These are phyloP conservation scores for Phytophthora sansomeana DNA, from an alignment of 352 stramenopile genomes.

Conservation along the genomic window DNA sequence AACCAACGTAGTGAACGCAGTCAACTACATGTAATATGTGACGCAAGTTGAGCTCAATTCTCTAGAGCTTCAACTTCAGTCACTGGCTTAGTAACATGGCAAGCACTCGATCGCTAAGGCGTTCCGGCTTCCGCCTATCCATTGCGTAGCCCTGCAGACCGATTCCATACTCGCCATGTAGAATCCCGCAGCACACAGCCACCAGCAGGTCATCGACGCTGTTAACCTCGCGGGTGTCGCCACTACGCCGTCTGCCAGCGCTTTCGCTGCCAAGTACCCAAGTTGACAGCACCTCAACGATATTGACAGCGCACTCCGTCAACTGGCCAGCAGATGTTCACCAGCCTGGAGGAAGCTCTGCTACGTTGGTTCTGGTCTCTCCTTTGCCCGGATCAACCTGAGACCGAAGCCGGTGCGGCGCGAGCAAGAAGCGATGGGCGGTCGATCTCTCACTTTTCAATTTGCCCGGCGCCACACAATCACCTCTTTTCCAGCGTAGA, in stretches of 20 bases:
- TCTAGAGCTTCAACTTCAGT: background rate
- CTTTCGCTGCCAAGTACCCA: background rate
- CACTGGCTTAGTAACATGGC: background rate
- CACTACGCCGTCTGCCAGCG: background rate
- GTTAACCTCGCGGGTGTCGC: background rate
- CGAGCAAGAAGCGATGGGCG: background rate
- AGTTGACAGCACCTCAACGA: slow-evolving; percentile 25
- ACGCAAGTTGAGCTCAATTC: background rate
- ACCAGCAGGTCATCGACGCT: slow-evolving; percentile 12
- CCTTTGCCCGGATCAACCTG: too few relatives aligned
- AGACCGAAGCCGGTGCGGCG: slow-evolving; percentile 12
- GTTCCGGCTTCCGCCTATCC: slow-evolving; percentile 10
- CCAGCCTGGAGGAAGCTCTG: slow-evolving; percentile 8
- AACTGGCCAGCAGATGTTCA: slow-evolving; percentile 30
- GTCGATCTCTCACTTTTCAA: slow-evolving; percentile 30
- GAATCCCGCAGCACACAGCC: slow-evolving; percentile 13
- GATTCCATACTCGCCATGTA: slow-evolving; percentile 11
- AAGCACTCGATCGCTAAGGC: background rate
- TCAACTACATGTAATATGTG: too few relatives aligned
- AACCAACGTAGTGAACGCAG: background rate
- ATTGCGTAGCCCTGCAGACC: background rate
- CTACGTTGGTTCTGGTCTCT: slow-evolving; percentile 6
- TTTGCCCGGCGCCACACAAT: slow-evolving; percentile 18
- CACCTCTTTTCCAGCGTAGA: background rate
- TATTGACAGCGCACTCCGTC: slow-evolving; percentile 13